Conservation (phyloP, 2,329 filamentous ascomycete species). For the Trichoderma afroharzianum region DNA sequence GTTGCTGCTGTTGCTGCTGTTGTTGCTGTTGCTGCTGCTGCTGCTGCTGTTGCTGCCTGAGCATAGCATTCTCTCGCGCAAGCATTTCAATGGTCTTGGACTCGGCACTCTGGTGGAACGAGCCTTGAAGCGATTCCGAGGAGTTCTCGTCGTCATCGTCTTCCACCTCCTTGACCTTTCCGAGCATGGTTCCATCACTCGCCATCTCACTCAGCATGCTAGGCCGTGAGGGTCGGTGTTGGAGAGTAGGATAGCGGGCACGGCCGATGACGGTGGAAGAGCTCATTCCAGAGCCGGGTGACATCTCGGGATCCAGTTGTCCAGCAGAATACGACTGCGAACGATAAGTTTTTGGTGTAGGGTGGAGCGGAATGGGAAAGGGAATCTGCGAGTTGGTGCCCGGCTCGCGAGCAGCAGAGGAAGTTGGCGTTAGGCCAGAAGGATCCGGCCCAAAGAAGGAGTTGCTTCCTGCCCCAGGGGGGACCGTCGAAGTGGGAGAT, state of each 20-base stretch:
- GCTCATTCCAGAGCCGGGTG: conserved; percentile 37
- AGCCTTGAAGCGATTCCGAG: conserved; percentile 47
- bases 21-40: conserved; percentile 41
- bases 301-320: conserved; percentile 70
- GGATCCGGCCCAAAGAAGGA: conserved; percentile 49
- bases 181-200: conserved; percentile 57
- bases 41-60: conserved; percentile 52
- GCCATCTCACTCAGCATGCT: conserved; percentile 73
- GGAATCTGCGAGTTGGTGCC: conserved; percentile 66
- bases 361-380: conserved; percentile 83
- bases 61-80: conserved; percentile 58
- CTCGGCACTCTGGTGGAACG: conserved; percentile 52
- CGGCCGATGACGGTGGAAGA: conserved; percentile 51
- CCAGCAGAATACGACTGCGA: conserved; percentile 97
- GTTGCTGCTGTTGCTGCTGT: conserved; percentile 43
- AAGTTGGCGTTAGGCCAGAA: conserved; percentile 43
- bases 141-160: conserved; percentile 61
- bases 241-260: conserved; percentile 62
- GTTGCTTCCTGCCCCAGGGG: conserved; percentile 39
- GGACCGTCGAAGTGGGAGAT: conserved; percentile 65
- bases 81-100: conserved; percentile 62
- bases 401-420: conserved; percentile 50
- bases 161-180: conserved; percentile 68
- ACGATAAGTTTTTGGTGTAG: conserved; percentile 86
- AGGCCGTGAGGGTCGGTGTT: conserved; percentile 76